Evolutionary conservation across 768 basidiomycete species (phyloP).

Genomic region (Tephrocybe sp.): DNA sequence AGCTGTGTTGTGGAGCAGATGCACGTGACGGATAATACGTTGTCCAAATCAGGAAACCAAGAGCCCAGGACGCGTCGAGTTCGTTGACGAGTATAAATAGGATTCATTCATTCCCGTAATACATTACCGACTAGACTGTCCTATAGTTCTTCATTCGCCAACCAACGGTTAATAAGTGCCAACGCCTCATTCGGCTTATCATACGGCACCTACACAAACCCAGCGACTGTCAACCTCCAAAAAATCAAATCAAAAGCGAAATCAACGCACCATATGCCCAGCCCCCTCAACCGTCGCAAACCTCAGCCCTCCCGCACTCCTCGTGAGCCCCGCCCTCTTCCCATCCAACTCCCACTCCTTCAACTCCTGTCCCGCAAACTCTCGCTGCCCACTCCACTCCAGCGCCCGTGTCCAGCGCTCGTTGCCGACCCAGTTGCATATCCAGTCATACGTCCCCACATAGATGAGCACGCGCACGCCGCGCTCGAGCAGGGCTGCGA

Average conservation of each 20-base stretch:
- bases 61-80: too few relatives aligned
- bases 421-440: conserved; percentile 77
- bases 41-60: too few relatives aligned
- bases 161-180: conserved; percentile 55
- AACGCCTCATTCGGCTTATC: conserved; percentile 59
- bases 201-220: conserved; percentile 44
- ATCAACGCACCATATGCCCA: conserved; percentile 62
- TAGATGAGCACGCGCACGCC: conserved; percentile 69
- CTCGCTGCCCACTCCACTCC: conserved; percentile 65
- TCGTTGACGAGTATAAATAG: too few relatives aligned
- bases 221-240: background rate
- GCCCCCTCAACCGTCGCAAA: conserved; percentile 64
- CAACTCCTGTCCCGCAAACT: conserved; percentile 37
- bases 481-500: conserved; percentile 68
- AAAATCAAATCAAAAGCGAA: background rate
- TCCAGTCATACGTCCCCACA: conserved; percentile 70
- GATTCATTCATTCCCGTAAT: too few relatives aligned
- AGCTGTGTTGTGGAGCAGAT: too few relatives aligned
- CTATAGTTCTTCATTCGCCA: conserved; percentile 17
- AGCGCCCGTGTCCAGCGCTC: conserved; percentile 66
- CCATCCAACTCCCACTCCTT: conserved; percentile 60
- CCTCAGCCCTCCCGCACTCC: conserved; percentile 49
- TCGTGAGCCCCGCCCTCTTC: conserved; percentile 34
- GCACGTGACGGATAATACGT: too few relatives aligned
- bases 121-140: background rate